Conservation (phyloP, 2,329 filamentous ascomycete species). For the Xylogone sp. region DNA sequence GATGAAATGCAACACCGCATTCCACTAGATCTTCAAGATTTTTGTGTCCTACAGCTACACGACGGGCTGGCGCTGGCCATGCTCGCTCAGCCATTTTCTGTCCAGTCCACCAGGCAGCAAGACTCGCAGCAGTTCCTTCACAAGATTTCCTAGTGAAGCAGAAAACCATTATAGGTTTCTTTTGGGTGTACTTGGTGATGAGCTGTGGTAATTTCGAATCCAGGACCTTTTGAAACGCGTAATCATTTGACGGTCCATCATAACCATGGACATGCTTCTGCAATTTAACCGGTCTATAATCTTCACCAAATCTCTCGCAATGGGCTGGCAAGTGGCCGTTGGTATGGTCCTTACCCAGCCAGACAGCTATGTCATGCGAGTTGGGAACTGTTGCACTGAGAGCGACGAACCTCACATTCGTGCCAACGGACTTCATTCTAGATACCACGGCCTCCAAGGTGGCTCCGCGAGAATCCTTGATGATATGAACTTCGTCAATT, state of each 20-base stretch:
- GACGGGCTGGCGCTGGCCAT: conserved; percentile 58
- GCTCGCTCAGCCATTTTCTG: conserved; percentile 47
- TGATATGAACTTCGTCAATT: conserved; percentile 84
- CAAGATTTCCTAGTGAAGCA: conserved; percentile 74
- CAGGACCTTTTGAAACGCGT: conserved; percentile 69
- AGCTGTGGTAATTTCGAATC: conserved; percentile 62
- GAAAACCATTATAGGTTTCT: conserved; percentile 80
- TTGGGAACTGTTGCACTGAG: conserved; percentile 84
- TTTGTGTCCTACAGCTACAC: conserved; percentile 49
- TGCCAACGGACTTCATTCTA: conserved; percentile 78
- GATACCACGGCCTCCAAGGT: conserved; percentile 82
- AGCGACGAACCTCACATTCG: conserved; percentile 74
- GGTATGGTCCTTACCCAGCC: conserved; percentile 66
- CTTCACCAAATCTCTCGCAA: conserved; percentile 70
- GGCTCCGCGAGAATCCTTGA: conserved; percentile 75
- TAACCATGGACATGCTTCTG: conserved; percentile 76
- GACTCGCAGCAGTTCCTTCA: conserved; percentile 60
- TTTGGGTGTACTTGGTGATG: conserved; percentile 61
- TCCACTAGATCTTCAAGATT: conserved; percentile 51
- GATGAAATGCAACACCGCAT: conserved; percentile 73
- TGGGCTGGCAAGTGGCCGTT: conserved; percentile 60
- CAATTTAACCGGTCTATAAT: conserved; percentile 74
- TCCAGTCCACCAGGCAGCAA: conserved; percentile 63
- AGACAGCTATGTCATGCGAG: conserved; percentile 72
- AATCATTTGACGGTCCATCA: conserved; percentile 59